Conservation (phyloP, 768 basidiomycete species). For the Favolaschia claudopus region DNA sequence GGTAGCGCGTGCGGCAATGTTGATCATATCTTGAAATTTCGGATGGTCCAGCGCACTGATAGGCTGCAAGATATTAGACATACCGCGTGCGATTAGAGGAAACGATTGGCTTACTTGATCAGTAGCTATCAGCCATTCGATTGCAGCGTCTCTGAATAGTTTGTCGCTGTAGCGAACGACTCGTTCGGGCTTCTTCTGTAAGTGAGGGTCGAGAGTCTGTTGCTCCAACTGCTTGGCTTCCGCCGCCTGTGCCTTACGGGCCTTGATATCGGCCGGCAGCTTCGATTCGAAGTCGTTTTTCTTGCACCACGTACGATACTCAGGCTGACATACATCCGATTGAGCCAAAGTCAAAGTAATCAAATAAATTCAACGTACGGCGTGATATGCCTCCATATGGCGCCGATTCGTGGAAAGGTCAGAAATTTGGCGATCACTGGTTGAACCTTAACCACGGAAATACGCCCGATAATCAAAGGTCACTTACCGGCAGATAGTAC, state of each 20-base stretch:
- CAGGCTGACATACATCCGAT: neutral
- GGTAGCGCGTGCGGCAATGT: conserved; percentile 39
- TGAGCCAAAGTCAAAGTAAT: neutral
- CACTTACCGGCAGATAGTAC: conserved; percentile 10
- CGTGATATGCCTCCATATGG: neutral
- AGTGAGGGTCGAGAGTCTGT: conserved; percentile 11
- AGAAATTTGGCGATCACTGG: neutral
- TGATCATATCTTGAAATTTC: conserved; percentile 43
- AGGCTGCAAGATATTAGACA: conserved; percentile 28
- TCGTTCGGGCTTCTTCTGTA: conserved; percentile 11
- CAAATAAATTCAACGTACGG: conserved; percentile 5
- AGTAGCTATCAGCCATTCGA: conserved; percentile 36
- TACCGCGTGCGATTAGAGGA: neutral
- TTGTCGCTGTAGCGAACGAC: conserved; percentile 26
- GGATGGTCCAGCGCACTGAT: conserved; percentile 45
- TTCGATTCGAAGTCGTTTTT: conserved; percentile 10
- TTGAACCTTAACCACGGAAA: neutral
- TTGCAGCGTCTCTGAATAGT: conserved; percentile 26
- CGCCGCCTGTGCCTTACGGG: neutral
- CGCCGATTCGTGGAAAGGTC: conserved; percentile 9
- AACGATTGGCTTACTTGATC: conserved; percentile 21
- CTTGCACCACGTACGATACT: conserved; percentile 9
- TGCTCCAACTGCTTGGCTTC: neutral
- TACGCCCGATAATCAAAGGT: neutral
- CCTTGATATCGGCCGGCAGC: conserved; percentile 10